These are phyloP conservation scores for Colletotrichum sp. DNA, from an alignment of 2,329 filamentous ascomycete genomes.

Conservation along the genomic window DNA sequence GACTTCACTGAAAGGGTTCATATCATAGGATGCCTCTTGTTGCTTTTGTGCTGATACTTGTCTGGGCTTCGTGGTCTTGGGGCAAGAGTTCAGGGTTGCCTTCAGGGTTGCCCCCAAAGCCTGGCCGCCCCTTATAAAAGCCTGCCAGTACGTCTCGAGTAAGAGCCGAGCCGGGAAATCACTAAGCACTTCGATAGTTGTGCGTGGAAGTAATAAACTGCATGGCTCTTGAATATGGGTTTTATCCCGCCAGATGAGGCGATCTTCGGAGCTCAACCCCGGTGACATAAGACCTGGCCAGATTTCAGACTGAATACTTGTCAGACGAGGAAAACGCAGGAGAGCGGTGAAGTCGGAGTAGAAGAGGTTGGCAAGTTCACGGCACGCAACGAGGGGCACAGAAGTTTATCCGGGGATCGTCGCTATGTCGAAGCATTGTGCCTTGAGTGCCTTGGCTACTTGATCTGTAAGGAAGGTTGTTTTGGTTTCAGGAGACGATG, in stretches of 20 bases:
- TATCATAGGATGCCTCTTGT: fast-evolving
- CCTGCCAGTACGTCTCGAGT: fast-evolving
- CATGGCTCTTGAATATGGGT: background rate
- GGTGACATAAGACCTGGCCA: fast-evolving
- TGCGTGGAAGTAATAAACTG: too few relatives aligned
- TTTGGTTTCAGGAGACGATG: fast-evolving
- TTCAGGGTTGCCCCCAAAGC: background rate
- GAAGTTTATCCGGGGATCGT: background rate
- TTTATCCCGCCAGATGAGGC: fast-evolving
- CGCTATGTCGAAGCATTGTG: background rate
- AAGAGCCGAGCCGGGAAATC: background rate
- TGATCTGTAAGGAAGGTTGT: background rate
- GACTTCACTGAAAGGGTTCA: background rate
- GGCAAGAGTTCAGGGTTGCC: background rate
- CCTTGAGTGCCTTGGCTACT: background rate
- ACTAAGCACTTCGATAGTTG: too few relatives aligned
- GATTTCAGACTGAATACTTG: background rate
- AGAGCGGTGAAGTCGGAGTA: fast-evolving
- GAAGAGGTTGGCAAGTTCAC: background rate
- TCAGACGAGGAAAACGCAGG: fast-evolving
- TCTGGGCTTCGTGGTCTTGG: background rate
- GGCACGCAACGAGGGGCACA: background rate
- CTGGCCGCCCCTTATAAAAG: fast-evolving
- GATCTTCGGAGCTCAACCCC: background rate
- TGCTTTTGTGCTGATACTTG: background rate